These are phyloP conservation scores for Camellia japonica DNA, from an alignment of 148 eudicot species.

Conservation along the genomic window DNA sequence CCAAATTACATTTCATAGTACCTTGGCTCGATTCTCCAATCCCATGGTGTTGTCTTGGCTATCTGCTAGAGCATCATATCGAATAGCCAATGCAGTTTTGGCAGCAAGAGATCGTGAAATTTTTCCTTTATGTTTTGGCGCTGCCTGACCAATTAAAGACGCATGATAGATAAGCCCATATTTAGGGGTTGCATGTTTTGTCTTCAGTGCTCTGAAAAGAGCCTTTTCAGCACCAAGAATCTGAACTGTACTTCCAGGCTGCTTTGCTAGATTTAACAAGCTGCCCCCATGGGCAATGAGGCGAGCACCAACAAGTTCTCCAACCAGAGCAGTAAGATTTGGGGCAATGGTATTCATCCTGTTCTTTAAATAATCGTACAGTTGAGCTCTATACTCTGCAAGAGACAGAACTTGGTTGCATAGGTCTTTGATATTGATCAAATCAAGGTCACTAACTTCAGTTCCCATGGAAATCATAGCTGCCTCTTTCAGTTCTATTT, in stretches of 20 bases:
- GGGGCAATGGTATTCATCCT: constrained; percentile 97
- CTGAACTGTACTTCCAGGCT: constrained; percentile 97
- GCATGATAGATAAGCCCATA: constrained; percentile 97
- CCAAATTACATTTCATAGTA: constrained; percentile 14
- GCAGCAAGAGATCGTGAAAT: constrained; percentile 93
- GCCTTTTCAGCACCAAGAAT: constrained; percentile 99
- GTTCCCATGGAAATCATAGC: constrained; percentile 96
- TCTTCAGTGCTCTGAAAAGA: constrained; percentile 89
- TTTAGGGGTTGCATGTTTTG: constrained; percentile 95
- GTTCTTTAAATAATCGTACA: constrained; percentile 83
- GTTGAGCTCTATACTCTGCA: constrained; percentile 88
- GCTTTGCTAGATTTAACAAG: constrained; percentile 90
- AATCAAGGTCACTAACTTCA: constrained; percentile 93
- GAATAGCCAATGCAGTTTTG: constrained; percentile 81
- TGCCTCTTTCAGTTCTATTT: constrained; percentile 82
- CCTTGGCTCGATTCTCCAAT: constrained; percentile 77
- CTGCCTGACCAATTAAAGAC: constrained; percentile 94
- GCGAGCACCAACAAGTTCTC: constrained; percentile 97
- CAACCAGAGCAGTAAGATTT: constrained; percentile 91
- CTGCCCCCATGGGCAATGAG: constrained; percentile 96
- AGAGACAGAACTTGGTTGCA: constrained; percentile 90
- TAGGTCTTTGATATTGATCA: constrained; percentile 74
- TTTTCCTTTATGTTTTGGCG: constrained; percentile 92
- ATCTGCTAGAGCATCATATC: constrained; percentile 93
- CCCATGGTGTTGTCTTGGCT: constrained; percentile 77